Base-by-base conservation (phyloP, 1,139 yeast genomes). In the Yamadazyma siamensis region DNA sequence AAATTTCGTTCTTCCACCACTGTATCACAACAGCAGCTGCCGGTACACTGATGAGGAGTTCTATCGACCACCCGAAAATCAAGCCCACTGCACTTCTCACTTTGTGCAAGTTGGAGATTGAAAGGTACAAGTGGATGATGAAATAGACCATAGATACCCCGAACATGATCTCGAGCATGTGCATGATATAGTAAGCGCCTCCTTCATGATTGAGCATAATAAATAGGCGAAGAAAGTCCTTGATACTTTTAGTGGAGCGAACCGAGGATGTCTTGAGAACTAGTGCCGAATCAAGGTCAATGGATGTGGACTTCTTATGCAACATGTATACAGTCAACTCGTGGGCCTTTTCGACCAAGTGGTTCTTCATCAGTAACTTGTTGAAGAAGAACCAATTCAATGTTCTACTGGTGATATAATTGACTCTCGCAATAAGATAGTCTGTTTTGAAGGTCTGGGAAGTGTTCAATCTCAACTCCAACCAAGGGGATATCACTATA, bases 41-140 rank as follows among this genome's bases (percentile, higher is more conserved):
- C 1, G 84, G 64, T 1, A 79, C 58, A 9, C 86, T 59, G 5
- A 83, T 49, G 0, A 56, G 24, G 2, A 69, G 49, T 40, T 80
- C 78, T 2, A 72, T 71, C 0, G 67, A 17, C 62, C 82, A 78
- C 1, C 88, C 89, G n/a, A 71, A 34, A 6, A 80, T 43, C 9
- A 84, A 56, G 0, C 91, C 89, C 2, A 64, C 28, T 43, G 69
- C 71, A 2, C 89, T 80, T 31, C 77, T 68, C 8, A 83, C 71
- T 13, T 75, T 62, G 28, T 73, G 72, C 30, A 71, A 57, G 38
- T 77, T 75, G 13, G 75, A 58, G 18, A 80, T 58, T 12, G 81
- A 65, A n/a, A 79, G 45, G 37, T 54, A 62, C 12, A 59, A 36
- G 36, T 52, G 56, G 11, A 54, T 26, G 8, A 50, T 14, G 26